Base-by-base conservation (phyloP, 176 grass and related monocot genomes). In the Carex parvula region DNA sequence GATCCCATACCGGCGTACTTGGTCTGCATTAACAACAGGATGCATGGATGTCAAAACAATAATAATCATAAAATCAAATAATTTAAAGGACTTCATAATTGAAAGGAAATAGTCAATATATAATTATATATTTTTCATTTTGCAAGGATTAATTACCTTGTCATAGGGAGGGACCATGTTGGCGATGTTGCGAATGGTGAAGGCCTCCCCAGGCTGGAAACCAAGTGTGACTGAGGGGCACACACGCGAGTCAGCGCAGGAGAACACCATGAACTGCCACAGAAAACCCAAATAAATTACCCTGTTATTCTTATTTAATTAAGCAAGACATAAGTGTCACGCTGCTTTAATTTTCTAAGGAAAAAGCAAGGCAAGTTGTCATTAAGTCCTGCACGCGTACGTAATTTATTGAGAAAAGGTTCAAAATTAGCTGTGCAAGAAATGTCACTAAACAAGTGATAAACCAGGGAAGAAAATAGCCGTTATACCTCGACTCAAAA, bases 231-330 rank as follows among this genome's bases (percentile, higher is more conserved):
- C 87, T 15, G 87, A 94, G n/a, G 90, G 94, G 88, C 92, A 97
- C 79, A 94, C 90, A 48, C 90, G 94, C 0, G 87, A 94, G 58
- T 92, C 94, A 29, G 94, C 81, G 35, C 92, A 97, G 5, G 92
- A 88, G 57, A 97, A 97, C 85, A 97, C 90, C 94, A 94, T 92
- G 85, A 90, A 97, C 90, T 94, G 88, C 80, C 79, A 87, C 79
- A 59, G 5, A 87, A 84, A 24, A n/a, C 18, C 18, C 17, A 11
- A 64, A 63, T 1, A 62, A 26, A 77, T 48, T 61, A 2, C 32
- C 59, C 12, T 3, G 46, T n/a, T 16, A 6, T 73, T 16, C 16
- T 41, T 8, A 65, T 44, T 63, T 24, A 48, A 1, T 59, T 20
- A 8, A 67, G 68, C 10, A 3, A 68, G 17, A 35, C 0, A 26